A percentile compares a stretch with the other conserved stretches of the same genome.
Evolutionary conservation across 768 basidiomycete genomes (phyloP).

Genomic region (Tricholoma furcatifolium): DNA sequence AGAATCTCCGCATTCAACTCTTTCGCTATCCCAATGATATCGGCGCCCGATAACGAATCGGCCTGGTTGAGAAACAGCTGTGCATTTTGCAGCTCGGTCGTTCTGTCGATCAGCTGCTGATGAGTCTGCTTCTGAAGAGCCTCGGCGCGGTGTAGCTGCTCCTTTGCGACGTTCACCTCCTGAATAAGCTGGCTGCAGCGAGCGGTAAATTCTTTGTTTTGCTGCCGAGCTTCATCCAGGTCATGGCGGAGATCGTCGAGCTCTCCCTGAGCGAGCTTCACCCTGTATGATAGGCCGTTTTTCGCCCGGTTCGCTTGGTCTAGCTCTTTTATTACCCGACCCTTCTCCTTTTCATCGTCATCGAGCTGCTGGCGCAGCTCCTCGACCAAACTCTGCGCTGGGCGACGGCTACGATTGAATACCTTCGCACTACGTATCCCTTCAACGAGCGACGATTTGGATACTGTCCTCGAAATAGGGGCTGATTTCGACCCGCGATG

Average conservation of each 20-base stretch:
- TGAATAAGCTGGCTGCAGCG: background rate
- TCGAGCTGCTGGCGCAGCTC: no score
- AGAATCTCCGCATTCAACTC: slow-evolving; percentile 47
- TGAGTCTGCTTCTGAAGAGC: slow-evolving; percentile 8
- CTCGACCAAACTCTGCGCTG: no score
- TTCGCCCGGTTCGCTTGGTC: background rate
- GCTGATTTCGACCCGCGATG: no score
- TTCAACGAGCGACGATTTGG: no score
- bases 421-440: no score
- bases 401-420: no score
- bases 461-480: no score
- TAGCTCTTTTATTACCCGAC: background rate
- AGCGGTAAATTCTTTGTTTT: background rate
- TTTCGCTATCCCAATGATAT: slow-evolving; percentile 29
- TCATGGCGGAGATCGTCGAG: background rate
- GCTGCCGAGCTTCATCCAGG: background rate
- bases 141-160: slow-evolving; percentile 11
- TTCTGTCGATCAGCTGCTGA: slow-evolving; percentile 8
- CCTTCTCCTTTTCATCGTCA: no score
- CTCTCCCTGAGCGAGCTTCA: background rate
- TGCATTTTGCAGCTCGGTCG: slow-evolving; percentile 15
- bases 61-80: slow-evolving; percentile 15
- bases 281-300: background rate
- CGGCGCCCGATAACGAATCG: slow-evolving; percentile 19
- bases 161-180: slow-evolving; percentile 5